Percentiles rank a stretch among this genome's conserved stretches.
These are phyloP conservation scores for Thuja plicata DNA, from an alignment of 83 land plant genomes.

Conservation along the genomic window DNA sequence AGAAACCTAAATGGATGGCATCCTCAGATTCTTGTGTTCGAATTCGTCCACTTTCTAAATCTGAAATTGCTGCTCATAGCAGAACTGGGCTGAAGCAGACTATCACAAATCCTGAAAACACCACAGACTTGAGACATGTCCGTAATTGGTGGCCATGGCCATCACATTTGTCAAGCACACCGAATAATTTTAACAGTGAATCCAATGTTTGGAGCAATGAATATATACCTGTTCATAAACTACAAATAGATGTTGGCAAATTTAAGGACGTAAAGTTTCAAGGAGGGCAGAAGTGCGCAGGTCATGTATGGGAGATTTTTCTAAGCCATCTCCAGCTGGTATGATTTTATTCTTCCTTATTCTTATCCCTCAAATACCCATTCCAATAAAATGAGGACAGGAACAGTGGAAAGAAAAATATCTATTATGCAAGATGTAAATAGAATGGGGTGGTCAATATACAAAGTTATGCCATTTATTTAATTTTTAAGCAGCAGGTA, in stretches of 20 bases:
- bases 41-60: conserved; percentile 30
- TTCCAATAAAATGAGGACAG: background rate
- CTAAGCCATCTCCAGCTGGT: conserved; percentile 75
- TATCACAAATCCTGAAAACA: conserved; percentile 11
- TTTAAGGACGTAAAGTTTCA: conserved; percentile 40
- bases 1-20: conserved; percentile 21
- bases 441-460: background rate
- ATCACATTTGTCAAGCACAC: conserved; percentile 17
- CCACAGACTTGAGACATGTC: conserved; percentile 14
- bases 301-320: conserved; percentile 60
- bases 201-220: conserved; percentile 50
- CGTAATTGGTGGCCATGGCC: conserved; percentile 39
- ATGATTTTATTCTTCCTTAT: conserved; percentile 15
- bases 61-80: conserved; percentile 43
- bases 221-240: conserved; percentile 49
- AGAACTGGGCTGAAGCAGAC: conserved; percentile 29
- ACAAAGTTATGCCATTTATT: background rate
- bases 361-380: background rate
- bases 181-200: conserved; percentile 38
- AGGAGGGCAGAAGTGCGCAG: conserved; percentile 52
- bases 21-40: conserved; percentile 46
- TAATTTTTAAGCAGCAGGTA: background rate
- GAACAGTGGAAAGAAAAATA: background rate
- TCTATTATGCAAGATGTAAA: background rate
- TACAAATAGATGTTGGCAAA: conserved; percentile 41